These are phyloP conservation scores for Begonia peltatifolia DNA, from an alignment of 306 rosid species.

Conservation along the genomic window DNA sequence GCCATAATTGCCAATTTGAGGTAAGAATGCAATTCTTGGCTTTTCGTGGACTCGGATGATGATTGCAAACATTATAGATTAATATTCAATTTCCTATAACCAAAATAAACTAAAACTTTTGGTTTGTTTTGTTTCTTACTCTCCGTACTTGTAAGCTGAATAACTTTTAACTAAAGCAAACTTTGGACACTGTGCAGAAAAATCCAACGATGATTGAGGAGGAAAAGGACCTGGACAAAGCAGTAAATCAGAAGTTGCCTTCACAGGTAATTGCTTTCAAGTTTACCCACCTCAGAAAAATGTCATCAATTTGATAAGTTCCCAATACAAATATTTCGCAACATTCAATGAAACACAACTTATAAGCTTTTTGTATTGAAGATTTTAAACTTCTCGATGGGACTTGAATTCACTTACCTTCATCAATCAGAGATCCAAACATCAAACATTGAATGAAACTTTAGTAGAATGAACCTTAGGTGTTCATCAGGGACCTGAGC, in stretches of 20 bases:
- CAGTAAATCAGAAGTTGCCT: slow-evolving; percentile 96
- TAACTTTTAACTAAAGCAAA: too few relatives aligned
- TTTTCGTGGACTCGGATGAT: too few relatives aligned
- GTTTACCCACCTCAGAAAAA: slow-evolving; percentile 71
- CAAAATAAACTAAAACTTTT: too few relatives aligned
- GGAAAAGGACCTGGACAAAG: slow-evolving; percentile 72
- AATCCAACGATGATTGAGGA: neutral
- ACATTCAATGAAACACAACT: slow-evolving; percentile 10
- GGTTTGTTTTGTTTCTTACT: too few relatives aligned
- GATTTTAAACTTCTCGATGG: slow-evolving; percentile 90
- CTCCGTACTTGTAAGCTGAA: too few relatives aligned
- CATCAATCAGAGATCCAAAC: slow-evolving; percentile 17
- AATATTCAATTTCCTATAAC: too few relatives aligned
- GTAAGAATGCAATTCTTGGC: too few relatives aligned
- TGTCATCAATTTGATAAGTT: too few relatives aligned
- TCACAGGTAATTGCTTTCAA: slow-evolving; percentile 79
- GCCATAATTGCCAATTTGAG: too few relatives aligned
- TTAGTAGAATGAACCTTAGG: slow-evolving; percentile 29
- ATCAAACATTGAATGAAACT: slow-evolving; percentile 9
- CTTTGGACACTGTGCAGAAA: too few relatives aligned
- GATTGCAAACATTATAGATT: too few relatives aligned
- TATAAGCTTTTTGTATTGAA: slow-evolving; percentile 95
- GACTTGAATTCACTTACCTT: slow-evolving; percentile 96
- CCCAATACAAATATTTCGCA: too few relatives aligned
- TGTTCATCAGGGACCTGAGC: slow-evolving; percentile 95